phyloP scores from a whole-genome alignment of 306 rosid species.

The Corylus avellana region DNA sequence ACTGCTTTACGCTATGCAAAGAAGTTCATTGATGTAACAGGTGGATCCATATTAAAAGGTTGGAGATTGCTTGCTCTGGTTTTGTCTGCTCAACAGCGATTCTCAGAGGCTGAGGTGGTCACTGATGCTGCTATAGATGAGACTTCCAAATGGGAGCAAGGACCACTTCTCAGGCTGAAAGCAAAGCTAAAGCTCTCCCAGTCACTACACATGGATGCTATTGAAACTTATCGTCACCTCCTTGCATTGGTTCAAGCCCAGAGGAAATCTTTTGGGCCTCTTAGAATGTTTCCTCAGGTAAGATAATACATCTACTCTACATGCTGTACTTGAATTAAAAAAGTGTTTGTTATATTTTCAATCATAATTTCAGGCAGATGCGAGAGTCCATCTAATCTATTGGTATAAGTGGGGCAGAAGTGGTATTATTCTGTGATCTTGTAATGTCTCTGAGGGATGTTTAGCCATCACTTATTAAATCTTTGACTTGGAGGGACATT shows the following conservation, averaged over 20 bases:
- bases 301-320: slow-evolving; percentile 26
- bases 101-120: slow-evolving; percentile 84
- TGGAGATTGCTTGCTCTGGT: slow-evolving; percentile 93
- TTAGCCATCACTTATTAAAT: not conserved
- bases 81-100: slow-evolving; percentile 83
- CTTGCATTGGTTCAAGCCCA: slow-evolving; percentile 98
- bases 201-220: slow-evolving; percentile 77
- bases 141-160: slow-evolving; percentile 94
- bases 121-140: slow-evolving; percentile 94
- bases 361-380: not conserved
- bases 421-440: not conserved
- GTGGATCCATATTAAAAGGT: slow-evolving; percentile 77
- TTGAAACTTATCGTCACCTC: slow-evolving; percentile 85
- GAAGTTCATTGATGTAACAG: slow-evolving; percentile 77
- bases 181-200: slow-evolving; percentile 81
- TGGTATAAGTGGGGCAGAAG: not conserved
- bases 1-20: slow-evolving; percentile 74
- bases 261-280: slow-evolving; percentile 79
- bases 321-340: not conserved
- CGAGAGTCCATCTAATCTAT: not conserved
- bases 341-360: not conserved
- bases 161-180: slow-evolving; percentile 83
- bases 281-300: slow-evolving; percentile 58
- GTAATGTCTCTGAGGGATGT: not conserved
- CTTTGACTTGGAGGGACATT: not conserved